Percentiles rank a stretch among this genome's conserved stretches.
These are phyloP conservation scores for Phytophthora pluvialis DNA, from an alignment of 352 stramenopile species.

Conservation along the genomic window DNA sequence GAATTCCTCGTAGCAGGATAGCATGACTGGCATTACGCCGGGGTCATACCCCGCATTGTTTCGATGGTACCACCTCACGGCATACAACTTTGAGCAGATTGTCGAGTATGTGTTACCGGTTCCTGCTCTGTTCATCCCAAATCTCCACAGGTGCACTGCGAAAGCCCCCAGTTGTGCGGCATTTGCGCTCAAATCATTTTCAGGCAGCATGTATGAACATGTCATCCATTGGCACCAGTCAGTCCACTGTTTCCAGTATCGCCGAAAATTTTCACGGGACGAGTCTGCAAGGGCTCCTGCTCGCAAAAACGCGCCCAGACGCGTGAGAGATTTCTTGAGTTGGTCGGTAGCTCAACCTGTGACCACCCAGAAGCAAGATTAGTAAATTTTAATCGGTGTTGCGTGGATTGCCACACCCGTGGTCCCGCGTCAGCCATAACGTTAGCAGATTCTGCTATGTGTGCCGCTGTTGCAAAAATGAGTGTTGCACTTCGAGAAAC, in stretches of 20 bases:
- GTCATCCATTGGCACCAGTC: conserved; percentile 10
- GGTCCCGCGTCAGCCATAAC: conserved; percentile 9
- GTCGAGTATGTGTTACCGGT: conserved; percentile 14
- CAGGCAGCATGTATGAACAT: conserved; percentile 2
- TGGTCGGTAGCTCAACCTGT: conserved; percentile 14
- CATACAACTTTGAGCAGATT: conserved; percentile 17
- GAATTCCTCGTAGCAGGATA: too few species aligned
- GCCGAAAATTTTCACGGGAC: background rate
- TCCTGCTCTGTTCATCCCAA: conserved; percentile 10
- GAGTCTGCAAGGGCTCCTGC: conserved; percentile 10
- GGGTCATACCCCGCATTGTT: conserved; percentile 20
- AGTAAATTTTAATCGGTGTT: conserved; percentile 8
- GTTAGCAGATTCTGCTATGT: conserved; percentile 1
- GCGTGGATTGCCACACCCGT: conserved; percentile 13
- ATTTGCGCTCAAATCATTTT: conserved; percentile 5
- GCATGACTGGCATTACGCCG: too few species aligned
- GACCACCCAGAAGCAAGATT: conserved; percentile 3
- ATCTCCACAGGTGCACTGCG: conserved; percentile 13
- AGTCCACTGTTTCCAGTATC: conserved; percentile 11
- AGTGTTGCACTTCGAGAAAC: conserved; percentile 5
- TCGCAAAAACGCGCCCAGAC: conserved; percentile 14
- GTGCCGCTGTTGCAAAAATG: conserved; percentile 2
- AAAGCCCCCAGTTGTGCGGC: conserved; percentile 7
- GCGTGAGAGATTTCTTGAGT: conserved; percentile 5
- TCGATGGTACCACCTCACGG: conserved; percentile 16